These are phyloP conservation scores for Solanum rostratum DNA, from an alignment of 257 asterid species.

Conservation along the genomic window DNA sequence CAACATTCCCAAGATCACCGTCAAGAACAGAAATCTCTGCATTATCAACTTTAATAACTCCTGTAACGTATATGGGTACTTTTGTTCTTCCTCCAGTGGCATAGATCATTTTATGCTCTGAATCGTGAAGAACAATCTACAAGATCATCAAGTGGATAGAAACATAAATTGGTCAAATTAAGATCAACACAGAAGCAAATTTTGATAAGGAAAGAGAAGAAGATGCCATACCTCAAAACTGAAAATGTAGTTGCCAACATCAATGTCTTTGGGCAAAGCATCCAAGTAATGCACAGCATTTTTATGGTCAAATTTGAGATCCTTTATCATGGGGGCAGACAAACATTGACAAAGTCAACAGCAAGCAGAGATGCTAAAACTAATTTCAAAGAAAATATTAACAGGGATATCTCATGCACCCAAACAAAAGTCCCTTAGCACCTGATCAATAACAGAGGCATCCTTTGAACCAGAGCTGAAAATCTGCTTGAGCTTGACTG, in stretches of 20 bases:
- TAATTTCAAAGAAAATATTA: neutral
- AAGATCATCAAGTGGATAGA: neutral
- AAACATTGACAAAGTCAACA: neutral
- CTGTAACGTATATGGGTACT: conserved; percentile 60
- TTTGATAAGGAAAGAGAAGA: neutral
- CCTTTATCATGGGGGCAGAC: conserved; percentile 36
- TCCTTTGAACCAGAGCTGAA: conserved; percentile 71
- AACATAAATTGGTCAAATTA: neutral
- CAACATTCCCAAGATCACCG: conserved; percentile 70
- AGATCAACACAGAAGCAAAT: neutral
- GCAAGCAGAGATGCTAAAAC: neutral
- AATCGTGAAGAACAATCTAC: conserved; percentile 60
- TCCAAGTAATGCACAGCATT: conserved; percentile 60
- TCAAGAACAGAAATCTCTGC: conserved; percentile 74
- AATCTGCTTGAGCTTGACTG: conserved; percentile 84
- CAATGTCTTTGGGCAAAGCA: conserved; percentile 46
- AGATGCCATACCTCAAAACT: conserved; percentile 62
- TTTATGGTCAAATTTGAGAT: conserved; percentile 55
- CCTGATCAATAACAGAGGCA: conserved; percentile 79
- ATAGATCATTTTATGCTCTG: conserved; percentile 63
- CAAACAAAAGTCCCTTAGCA: conserved; percentile 11
- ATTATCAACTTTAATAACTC: conserved; percentile 46
- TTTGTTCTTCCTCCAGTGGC: conserved; percentile 86
- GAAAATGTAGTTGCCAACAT: conserved; percentile 63
- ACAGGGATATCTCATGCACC: conserved; percentile 3